Conservation (phyloP, 768 basidiomycete species). For the Trametes cubensis region DNA sequence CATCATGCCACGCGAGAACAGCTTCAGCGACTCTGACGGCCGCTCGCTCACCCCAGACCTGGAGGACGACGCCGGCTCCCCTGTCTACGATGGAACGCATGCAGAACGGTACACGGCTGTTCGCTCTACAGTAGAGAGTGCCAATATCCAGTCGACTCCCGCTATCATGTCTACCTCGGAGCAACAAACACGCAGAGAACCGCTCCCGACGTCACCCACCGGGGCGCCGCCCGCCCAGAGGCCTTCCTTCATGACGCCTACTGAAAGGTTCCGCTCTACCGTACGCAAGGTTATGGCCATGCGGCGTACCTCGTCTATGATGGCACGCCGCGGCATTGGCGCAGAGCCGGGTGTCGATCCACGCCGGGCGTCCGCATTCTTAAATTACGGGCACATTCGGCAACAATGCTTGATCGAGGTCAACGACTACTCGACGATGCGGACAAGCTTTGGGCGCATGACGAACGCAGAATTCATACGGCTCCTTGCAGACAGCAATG, state of each 20-base stretch:
- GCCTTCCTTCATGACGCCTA: slow-evolving; percentile 38
- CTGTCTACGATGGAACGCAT: slow-evolving; percentile 11
- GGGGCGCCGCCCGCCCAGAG: slow-evolving; percentile 13
- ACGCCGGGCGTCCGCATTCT: slow-evolving; percentile 56
- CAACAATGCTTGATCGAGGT: slow-evolving; percentile 69
- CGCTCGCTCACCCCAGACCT: slow-evolving; percentile 69
- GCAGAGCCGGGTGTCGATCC: slow-evolving; percentile 77
- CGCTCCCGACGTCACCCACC: not conserved
- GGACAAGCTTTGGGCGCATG: slow-evolving; percentile 57
- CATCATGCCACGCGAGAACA: slow-evolving; percentile 66
- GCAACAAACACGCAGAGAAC: not conserved
- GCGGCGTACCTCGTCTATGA: slow-evolving; percentile 51
- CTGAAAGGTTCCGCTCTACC: slow-evolving; percentile 54
- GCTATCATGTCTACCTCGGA: slow-evolving; percentile 4
- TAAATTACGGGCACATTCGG: slow-evolving; percentile 58
- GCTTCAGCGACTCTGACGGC: slow-evolving; percentile 66
- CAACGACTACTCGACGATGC: slow-evolving; percentile 63
- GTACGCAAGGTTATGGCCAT: slow-evolving; percentile 68
- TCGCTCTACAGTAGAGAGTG: not conserved
- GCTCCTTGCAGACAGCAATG: slow-evolving; percentile 48
- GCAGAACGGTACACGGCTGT: not conserved
- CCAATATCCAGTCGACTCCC: slow-evolving; percentile 14
- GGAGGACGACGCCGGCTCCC: slow-evolving; percentile 43
- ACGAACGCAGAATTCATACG: slow-evolving; percentile 63
- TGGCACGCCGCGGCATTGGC: slow-evolving; percentile 47